Evolutionary conservation across 176 grass and related monocot species (phyloP).

Genomic region (Musa itinerans): DNA sequence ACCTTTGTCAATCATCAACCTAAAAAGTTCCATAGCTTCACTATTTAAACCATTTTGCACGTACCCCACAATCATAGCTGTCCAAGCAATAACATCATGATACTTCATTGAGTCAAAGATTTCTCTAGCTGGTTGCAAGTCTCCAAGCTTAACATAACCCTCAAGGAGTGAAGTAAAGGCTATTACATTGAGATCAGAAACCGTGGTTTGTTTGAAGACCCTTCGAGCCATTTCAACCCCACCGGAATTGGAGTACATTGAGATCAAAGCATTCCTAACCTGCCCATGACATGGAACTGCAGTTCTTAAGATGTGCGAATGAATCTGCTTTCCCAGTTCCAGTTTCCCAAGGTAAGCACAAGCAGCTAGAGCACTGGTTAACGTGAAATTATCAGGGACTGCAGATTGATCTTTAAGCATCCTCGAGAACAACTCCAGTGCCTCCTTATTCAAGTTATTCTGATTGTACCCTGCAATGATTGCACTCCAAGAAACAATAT

Average conservation of each 20-base stretch:
- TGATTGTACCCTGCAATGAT: conserved; percentile 68
- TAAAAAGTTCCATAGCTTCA: conserved; percentile 54
- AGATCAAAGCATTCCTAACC: conserved; percentile 58
- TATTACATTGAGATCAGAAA: conserved; percentile 55
- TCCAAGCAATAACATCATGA: conserved; percentile 79
- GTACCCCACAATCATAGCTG: conserved; percentile 11
- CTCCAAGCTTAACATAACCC: conserved; percentile 68
- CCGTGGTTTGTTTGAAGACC: conserved; percentile 37
- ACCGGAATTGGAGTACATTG: conserved; percentile 54
- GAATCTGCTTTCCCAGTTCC: conserved; percentile 47
- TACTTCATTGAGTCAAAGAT: conserved; percentile 63
- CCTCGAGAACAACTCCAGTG: conserved; percentile 48
- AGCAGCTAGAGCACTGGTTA: conserved; percentile 45
- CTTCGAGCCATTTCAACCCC: conserved; percentile 37
- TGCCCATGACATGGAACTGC: conserved; percentile 25
- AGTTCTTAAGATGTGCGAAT: conserved; percentile 38
- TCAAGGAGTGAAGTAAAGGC: conserved; percentile 80
- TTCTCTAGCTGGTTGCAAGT: conserved; percentile 46
- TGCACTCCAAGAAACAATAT: conserved; percentile 68
- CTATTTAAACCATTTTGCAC: too few relatives aligned
- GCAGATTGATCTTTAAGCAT: conserved; percentile 41
- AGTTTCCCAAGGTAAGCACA: conserved; percentile 42
- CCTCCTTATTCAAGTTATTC: conserved; percentile 46
- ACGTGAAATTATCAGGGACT: conserved; percentile 35
- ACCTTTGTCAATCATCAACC: conserved; percentile 51